Evolutionary conservation across 1,139 yeast genomes (phyloP), one percentile per base, ranked within the genome.

Genomic region (Yamadazyma dendronema): DNA sequence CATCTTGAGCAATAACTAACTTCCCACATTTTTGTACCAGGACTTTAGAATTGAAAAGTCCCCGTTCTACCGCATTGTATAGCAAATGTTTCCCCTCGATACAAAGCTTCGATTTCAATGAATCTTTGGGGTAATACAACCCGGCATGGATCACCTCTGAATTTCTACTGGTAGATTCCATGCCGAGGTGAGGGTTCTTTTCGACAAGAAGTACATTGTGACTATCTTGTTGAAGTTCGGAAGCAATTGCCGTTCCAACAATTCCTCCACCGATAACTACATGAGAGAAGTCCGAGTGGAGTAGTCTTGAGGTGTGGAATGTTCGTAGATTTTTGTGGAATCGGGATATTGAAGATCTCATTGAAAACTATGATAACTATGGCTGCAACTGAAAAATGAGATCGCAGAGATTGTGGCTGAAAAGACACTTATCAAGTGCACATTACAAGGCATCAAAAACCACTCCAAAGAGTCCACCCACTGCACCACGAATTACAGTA

Each of bases 141-240:
- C 96, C 97, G 0, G 96, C 96, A 59, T 89, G 97, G 25, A 89
- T 83, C 22, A 89, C 97, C 52, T 89, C 97, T 2, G 95, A 85
- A 64, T 89, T 89, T 36, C 96, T 67, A 10, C 94, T 77, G 2
- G 95, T 82, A 0, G 96, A 88, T 53, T 89, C 96, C 48, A 76
- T 72, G 1, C 96, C 96, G 35, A 81, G 56, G 19, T 66, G 67
- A 2, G 61, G 57, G 53, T 88, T 79, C 49, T 84, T 79, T 50
- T 89, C 97, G 3, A 88, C 56, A 9, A 89, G 56, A 1, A 87
- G 61, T 0, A 87, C 89, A 31, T 46, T 74, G 0, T 69, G 62
- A 1, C 60, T 44, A 2, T 59, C 56, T 9, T 59, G 55, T 41
- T 77, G 77, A 31, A 89, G 62, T 47, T 83, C 82, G 0, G 90